Evolutionary conservation across 2,329 filamentous ascomycete genomes (phyloP).

Genomic region (Coniella vitis): DNA sequence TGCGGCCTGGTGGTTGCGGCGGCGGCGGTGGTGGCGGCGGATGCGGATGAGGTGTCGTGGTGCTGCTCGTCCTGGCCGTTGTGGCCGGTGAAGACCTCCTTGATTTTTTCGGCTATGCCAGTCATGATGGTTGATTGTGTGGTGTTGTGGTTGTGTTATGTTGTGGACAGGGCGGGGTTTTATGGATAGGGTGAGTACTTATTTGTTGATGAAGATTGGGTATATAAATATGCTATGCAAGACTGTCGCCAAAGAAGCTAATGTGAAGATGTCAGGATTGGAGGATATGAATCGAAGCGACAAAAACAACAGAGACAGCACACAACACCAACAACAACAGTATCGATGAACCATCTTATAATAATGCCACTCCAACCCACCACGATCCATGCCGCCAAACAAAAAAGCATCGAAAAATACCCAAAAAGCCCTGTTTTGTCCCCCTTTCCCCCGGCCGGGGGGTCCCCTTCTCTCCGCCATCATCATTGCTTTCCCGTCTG

Average conservation of each 20-base stretch:
- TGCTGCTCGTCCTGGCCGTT: not conserved
- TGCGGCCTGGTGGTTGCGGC: not conserved
- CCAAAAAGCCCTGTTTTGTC: no score
- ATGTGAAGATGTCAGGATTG: no score
- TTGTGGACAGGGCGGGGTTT: not conserved
- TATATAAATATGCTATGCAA: not conserved
- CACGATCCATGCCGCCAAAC: no score
- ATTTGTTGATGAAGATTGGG: not conserved
- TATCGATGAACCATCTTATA: no score
- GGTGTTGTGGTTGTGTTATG: not conserved
- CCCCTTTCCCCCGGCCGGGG: no score
- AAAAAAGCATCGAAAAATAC: no score
- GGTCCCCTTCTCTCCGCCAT: no score
- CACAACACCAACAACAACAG: not conserved
- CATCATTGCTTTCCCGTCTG: no score
- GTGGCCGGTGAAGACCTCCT: conserved; percentile 5
- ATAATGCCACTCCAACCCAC: no score
- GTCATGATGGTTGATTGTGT: not conserved
- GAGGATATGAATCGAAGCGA: no score
- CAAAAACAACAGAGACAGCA: not conserved
- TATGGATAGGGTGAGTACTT: not conserved
- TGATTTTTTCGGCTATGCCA: conserved; percentile 13
- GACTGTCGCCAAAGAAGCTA: no score
- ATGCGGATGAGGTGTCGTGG: not conserved
- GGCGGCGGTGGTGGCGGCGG: not conserved